These are phyloP conservation scores for Chrysopogon serrulatus DNA, from an alignment of 176 grass and related monocot genomes.

Conservation along the genomic window DNA sequence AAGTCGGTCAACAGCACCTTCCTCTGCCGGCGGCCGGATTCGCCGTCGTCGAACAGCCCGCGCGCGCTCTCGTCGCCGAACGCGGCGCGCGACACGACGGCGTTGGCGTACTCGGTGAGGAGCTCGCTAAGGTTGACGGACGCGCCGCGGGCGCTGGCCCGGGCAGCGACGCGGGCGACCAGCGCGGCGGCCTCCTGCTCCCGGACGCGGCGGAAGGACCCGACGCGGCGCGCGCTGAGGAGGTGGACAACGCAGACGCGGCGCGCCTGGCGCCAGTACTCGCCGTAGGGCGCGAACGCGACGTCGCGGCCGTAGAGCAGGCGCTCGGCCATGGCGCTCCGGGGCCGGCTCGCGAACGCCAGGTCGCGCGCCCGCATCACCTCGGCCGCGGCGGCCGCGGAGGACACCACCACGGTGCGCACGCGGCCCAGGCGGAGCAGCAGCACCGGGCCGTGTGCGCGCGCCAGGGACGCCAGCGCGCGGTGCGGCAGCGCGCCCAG, in stretches of 20 bases:
- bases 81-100: not conserved
- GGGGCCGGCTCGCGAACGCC: conserved; percentile 37
- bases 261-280: conserved; percentile 52
- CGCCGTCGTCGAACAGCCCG: not conserved
- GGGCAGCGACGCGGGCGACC: not conserved
- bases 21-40: not conserved
- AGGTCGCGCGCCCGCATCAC: conserved; percentile 42
- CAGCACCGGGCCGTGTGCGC: conserved; percentile 46
- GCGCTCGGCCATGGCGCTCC: conserved; percentile 3
- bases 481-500: conserved; percentile 41
- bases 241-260: conserved; percentile 49
- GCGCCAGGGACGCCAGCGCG: conserved; percentile 28
- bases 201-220: conserved; percentile 19
- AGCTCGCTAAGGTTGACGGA: not conserved
- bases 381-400: conserved; percentile 40
- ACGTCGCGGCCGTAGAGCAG: conserved; percentile 46
- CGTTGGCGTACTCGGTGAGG: conserved; percentile 2
- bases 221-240: conserved; percentile 19
- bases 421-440: conserved; percentile 46
- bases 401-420: conserved; percentile 42
- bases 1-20: not conserved
- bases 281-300: conserved; percentile 52
- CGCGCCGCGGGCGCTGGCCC: not conserved
- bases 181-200: conserved; percentile 25
- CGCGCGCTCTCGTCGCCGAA: not conserved